Evolutionary conservation across 2,329 filamentous ascomycete genomes (phyloP).

Genomic region (Diaporthe ilicicola): DNA sequence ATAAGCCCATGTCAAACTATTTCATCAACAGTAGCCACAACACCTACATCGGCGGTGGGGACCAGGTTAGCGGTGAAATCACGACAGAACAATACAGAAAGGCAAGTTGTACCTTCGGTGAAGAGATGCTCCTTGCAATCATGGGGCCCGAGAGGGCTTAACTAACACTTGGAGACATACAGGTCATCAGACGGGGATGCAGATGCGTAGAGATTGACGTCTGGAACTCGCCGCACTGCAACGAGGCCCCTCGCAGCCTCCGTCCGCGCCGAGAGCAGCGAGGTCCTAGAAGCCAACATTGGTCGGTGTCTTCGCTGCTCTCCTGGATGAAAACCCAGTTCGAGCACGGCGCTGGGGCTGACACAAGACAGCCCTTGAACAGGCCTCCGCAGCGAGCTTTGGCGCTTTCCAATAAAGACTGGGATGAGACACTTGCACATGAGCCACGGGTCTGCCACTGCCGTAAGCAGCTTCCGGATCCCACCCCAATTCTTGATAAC

Average conservation of each 20-base stretch:
- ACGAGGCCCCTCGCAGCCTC: conserved; percentile 44
- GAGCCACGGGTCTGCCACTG: conserved; percentile 86
- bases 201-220: conserved; percentile 96
- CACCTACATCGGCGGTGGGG: conserved; percentile 84
- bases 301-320: conserved; percentile 21
- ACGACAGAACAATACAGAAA: conserved; percentile 81
- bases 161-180: neutral
- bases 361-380: conserved; percentile 36
- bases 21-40: conserved; percentile 97
- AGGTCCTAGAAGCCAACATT: conserved; percentile 45
- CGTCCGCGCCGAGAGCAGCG: conserved; percentile 42
- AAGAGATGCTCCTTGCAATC: conserved; percentile 52
- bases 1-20: conserved; percentile 82
- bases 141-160: too few species aligned
- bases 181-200: conserved; percentile 72
- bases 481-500: too few species aligned
- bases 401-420: conserved; percentile 21
- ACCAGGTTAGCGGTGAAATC: conserved; percentile 81
- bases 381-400: conserved; percentile 15
- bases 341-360: neutral
- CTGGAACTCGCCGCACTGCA: conserved; percentile 73
- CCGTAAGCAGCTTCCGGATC: too few species aligned
- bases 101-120: conserved; percentile 14
- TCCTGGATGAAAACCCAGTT: conserved; percentile 37
- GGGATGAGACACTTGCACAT: conserved; percentile 43